Conservation (phyloP, 345 rosid species). For the Reutealis trisperma region DNA sequence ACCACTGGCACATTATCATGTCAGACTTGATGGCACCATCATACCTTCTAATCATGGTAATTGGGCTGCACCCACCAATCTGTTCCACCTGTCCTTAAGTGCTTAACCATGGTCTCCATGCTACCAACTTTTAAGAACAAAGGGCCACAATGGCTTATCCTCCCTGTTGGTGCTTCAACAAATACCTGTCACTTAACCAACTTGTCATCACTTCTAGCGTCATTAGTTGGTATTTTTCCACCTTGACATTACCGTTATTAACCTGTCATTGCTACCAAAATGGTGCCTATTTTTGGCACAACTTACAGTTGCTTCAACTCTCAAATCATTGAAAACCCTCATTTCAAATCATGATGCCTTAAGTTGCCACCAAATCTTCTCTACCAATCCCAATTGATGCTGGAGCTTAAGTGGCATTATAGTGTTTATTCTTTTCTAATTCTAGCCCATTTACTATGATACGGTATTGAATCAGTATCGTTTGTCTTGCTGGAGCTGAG, state of each 20-base stretch:
- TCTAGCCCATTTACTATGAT: not conserved
- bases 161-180: not conserved
- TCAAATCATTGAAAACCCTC: not conserved
- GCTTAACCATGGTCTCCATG: not conserved
- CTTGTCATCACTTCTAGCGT: not conserved
- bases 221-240: not conserved
- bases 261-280: not conserved
- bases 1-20: not conserved
- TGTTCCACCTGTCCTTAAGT: not conserved
- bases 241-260: not conserved
- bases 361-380: not conserved
- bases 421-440: not conserved
- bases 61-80: not conserved
- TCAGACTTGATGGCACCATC: not conserved
- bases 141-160: not conserved
- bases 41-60: not conserved
- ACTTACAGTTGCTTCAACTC: not conserved
- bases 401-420: not conserved
- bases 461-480: not conserved
- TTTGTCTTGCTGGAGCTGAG: not conserved
- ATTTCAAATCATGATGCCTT: not conserved
- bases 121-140: not conserved
- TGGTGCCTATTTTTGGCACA: not conserved
- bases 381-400: not conserved
- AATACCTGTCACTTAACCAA: not conserved